A percentile compares a stretch with the other conserved stretches of the same genome.
These are phyloP conservation scores for Backusella circina DNA, from an alignment of 192 early-diverging fungal genomes.

Conservation along the genomic window DNA sequence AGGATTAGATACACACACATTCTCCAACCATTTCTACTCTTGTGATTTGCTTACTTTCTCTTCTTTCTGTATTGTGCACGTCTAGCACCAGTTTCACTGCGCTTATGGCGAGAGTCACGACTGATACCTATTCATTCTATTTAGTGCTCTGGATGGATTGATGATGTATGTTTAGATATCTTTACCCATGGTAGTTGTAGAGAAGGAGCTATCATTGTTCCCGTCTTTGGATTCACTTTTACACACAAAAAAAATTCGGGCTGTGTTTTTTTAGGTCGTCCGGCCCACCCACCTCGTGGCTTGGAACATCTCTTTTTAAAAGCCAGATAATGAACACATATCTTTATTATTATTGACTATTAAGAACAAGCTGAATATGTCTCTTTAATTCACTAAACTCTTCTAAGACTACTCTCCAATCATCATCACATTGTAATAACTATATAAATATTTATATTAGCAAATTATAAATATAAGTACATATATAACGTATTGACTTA, in stretches of 20 bases:
- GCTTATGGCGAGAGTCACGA: conserved; percentile 99
- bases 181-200: conserved; percentile 19
- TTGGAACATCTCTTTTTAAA: background rate
- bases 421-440: background rate
- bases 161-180: background rate
- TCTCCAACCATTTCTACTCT: background rate
- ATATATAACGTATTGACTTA: background rate
- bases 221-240: background rate
- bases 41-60: conserved; percentile 71
- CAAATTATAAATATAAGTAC: too few relatives aligned
- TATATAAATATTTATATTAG: background rate
- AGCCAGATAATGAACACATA: background rate
- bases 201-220: conserved; percentile 12
- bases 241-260: background rate
- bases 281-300: background rate
- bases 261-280: background rate
- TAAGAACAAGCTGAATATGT: background rate
- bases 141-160: conserved; percentile 24
- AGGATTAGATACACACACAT: background rate
- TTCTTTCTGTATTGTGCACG: conserved; percentile 99
- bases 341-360: background rate
- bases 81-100: conserved; percentile 95
- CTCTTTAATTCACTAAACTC: background rate
- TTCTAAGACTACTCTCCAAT: background rate
- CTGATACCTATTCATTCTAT: conserved; percentile 79